Evolutionary conservation across 495 filamentous ascomycete genomes (phyloP).

Genomic region (Friedmanniomyces endolithicus): DNA sequence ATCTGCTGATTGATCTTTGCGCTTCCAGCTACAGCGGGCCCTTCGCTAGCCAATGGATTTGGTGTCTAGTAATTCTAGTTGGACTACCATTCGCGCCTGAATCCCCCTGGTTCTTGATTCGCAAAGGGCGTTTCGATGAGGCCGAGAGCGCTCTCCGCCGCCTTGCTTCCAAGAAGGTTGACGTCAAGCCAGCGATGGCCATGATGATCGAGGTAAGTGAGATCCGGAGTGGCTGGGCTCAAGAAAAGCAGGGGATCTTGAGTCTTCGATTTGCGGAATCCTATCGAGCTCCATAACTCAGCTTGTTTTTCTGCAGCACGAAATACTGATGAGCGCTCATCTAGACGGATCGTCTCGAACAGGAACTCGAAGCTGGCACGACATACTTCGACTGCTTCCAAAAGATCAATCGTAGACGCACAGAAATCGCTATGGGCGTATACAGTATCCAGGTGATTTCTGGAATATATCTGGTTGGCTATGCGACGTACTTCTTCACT

Average conservation of each 20-base stretch:
- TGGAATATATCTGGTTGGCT: conserved; percentile 69
- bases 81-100: conserved; percentile 29
- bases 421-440: conserved; percentile 33
- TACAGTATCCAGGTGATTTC: conserved; percentile 76
- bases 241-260: neutral
- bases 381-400: conserved; percentile 29
- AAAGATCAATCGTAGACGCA: conserved; percentile 26
- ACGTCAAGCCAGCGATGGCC: conserved; percentile 29
- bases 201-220: conserved; percentile 25
- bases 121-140: conserved; percentile 25
- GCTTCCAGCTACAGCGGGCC: conserved; percentile 29
- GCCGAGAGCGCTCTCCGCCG: conserved; percentile 27
- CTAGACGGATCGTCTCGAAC: conserved; percentile 26
- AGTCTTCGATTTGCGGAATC: no score
- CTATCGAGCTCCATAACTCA: no score
- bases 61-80: conserved; percentile 29
- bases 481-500: conserved; percentile 65
- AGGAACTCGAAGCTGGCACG: conserved; percentile 26
- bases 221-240: neutral
- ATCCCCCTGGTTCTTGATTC: conserved; percentile 29
- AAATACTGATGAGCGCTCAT: neutral
- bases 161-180: conserved; percentile 25
- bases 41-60: conserved; percentile 31
- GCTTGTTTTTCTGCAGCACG: neutral
- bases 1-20: neutral